Base-by-base conservation (phyloP, 306 rosid genomes). In the Vigna unguiculata region DNA sequence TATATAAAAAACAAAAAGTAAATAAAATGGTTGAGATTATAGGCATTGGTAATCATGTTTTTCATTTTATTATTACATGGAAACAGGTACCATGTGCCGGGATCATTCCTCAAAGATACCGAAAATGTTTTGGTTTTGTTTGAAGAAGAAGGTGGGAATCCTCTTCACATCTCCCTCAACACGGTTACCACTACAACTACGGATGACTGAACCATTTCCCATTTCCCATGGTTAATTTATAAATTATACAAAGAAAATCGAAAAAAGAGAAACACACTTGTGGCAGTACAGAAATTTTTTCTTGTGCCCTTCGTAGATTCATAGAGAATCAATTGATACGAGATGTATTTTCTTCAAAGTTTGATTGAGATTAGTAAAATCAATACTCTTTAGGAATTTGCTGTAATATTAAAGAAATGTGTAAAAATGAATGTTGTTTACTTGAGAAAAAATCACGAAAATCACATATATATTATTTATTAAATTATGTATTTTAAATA, bases 61-160 rank as follows among this genome's bases (percentile, higher is more conserved):
- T n/a, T n/a, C n/a, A n/a, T n/a, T n/a, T n/a, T n/a, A n/a, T n/a
- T n/a, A n/a, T n/a, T n/a, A n/a, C n/a, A 12, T 48, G 0, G 45
- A 17, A 9, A 7, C 38, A 89, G 93, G 86, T 87, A 89, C 67
- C 93, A 89, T 19, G 75, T 89, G 49, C 91, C 93, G 17, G 83
- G 87, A 30, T 80, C 93, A 12, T 85, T 89, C 51, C 84, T 89
- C 1, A 85, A 78, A 59, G 67, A 43, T 13, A 79, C 47, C 5
- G 82, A 49, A 9, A 89, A 89, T 15, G 72, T 80, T 43, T 58
- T 87, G 70, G 81, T 89, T 40, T 28, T 90, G 84, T 36, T 85
- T 36, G 93, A 90, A 49, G 91, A 90, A 80, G 61, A 0, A 7
- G 90, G 88, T 72, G 93, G 91, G 14, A 85, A 87, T 70, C 90